phyloP scores from a whole-genome alignment of 805 yeast genomes.

The Saccharomycopsis sp. region DNA sequence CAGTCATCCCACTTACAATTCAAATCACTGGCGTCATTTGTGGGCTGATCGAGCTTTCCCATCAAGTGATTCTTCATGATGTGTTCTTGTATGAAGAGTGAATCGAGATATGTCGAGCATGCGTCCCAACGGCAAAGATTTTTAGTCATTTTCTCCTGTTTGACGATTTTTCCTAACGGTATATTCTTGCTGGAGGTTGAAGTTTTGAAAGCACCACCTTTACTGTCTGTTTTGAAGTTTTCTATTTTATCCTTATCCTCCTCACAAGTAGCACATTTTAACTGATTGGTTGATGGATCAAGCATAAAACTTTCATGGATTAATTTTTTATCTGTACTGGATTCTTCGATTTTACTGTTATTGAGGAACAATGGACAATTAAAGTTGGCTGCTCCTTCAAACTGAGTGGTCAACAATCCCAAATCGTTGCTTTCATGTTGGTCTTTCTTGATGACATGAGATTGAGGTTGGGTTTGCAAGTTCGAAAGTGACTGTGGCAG shows the following conservation, averaged over 20 bases:
- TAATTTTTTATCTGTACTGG: not conserved
- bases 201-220: too few species aligned
- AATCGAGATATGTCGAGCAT: conserved; percentile 39
- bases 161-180: not conserved
- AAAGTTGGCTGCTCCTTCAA: conserved; percentile 16
- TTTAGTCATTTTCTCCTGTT: not conserved
- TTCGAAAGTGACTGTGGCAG: not conserved
- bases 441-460: too few species aligned
- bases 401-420: too few species aligned
- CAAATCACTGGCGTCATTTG: conserved; percentile 21
- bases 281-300: conserved; percentile 17
- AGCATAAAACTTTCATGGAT: conserved; percentile 16
- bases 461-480: too few species aligned
- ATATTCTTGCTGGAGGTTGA: too few species aligned
- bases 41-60: conserved; percentile 9
- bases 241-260: conserved; percentile 4
- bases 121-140: conserved; percentile 57
- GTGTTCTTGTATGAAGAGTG: conserved; percentile 41
- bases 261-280: conserved; percentile 16
- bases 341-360: not conserved
- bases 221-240: not conserved
- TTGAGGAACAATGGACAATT: conserved; percentile 4
- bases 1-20: conserved; percentile 77
- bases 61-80: conserved; percentile 40
- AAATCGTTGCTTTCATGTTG: too few species aligned